Evolutionary conservation across 192 early-diverging fungal genomes (phyloP).

Genomic region (Phlyctochytrium arcticum): DNA sequence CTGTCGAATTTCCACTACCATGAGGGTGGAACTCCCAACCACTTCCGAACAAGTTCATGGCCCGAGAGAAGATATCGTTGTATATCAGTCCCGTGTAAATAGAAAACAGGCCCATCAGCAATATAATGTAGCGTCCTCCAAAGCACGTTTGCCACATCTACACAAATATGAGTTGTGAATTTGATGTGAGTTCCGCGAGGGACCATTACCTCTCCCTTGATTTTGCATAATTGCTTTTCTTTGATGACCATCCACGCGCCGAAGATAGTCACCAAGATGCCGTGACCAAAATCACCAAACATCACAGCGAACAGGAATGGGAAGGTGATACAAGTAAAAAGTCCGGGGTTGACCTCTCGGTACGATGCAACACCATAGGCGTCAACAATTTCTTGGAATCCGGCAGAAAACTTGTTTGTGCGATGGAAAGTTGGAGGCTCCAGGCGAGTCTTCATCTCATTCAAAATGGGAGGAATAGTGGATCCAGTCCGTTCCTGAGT

Average conservation of each 20-base stretch:
- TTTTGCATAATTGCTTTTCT: conserved; percentile 74
- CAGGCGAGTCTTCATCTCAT: conserved; percentile 78
- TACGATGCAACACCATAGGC: conserved; percentile 96
- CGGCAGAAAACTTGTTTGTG: conserved; percentile 94
- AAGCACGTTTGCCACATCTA: conserved; percentile 86
- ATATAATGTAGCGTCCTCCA: conserved; percentile 93
- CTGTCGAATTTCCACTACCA: conserved; percentile 48
- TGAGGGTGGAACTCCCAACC: conserved; percentile 75
- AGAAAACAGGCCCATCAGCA: conserved; percentile 97
- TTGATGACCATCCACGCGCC: conserved; percentile 72
- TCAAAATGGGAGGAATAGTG: conserved; percentile 81
- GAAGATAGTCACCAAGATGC: conserved; percentile 74
- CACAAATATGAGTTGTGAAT: background rate
- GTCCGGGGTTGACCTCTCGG: conserved; percentile 96
- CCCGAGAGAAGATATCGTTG: conserved; percentile 95
- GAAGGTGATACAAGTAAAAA: conserved; percentile 96
- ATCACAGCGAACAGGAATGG: conserved; percentile 99
- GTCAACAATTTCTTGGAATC: conserved; percentile 96
- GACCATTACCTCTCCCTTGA: conserved; percentile 70
- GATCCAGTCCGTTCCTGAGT: conserved; percentile 79
- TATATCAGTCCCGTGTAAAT: conserved; percentile 97
- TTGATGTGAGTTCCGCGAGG: background rate
- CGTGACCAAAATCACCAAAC: conserved; percentile 99
- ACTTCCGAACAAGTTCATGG: conserved; percentile 66
- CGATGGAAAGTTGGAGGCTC: conserved; percentile 92